phyloP scores from a whole-genome alignment of 768 basidiomycete species.

The Boletus tomentosulus region DNA sequence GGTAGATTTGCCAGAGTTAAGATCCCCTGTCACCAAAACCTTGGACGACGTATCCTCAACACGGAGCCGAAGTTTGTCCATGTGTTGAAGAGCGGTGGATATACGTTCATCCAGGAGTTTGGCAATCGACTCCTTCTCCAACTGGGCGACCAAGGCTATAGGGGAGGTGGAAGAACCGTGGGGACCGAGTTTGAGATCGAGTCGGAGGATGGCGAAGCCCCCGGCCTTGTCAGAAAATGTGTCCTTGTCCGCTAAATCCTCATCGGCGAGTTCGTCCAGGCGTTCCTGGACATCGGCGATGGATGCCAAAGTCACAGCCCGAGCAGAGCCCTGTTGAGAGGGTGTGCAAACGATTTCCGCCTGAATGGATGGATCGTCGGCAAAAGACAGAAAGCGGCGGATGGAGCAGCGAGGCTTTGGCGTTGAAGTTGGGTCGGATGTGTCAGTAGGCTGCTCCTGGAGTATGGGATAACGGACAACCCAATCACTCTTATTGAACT shows the following conservation, averaged over 20 bases:
- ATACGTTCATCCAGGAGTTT: constrained; percentile 88
- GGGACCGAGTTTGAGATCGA: constrained; percentile 89
- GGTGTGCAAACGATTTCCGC: constrained; percentile 62
- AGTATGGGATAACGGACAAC: constrained; percentile 84
- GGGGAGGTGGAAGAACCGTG: constrained; percentile 59
- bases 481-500: constrained; percentile 86
- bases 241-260: constrained; percentile 30
- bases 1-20: constrained; percentile 98
- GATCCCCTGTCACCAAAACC: constrained; percentile 95
- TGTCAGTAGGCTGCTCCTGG: constrained; percentile 38
- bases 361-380: constrained; percentile 69
- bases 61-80: constrained; percentile 80
- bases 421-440: constrained; percentile 23
- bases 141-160: constrained; percentile 77
- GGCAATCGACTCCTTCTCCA: constrained; percentile 91
- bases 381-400: constrained; percentile 77
- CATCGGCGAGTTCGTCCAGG: constrained; percentile 9
- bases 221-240: constrained; percentile 40
- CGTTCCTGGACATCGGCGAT: constrained; percentile 44
- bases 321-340: constrained; percentile 44
- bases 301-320: constrained; percentile 57
- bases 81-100: constrained; percentile 64
- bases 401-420: constrained; percentile 36
- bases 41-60: constrained; percentile 91
- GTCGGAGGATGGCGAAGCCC: constrained; percentile 84